phyloP scores from a whole-genome alignment of 2,329 filamentous ascomycete genomes.

The Calonectria hawksworthii region DNA sequence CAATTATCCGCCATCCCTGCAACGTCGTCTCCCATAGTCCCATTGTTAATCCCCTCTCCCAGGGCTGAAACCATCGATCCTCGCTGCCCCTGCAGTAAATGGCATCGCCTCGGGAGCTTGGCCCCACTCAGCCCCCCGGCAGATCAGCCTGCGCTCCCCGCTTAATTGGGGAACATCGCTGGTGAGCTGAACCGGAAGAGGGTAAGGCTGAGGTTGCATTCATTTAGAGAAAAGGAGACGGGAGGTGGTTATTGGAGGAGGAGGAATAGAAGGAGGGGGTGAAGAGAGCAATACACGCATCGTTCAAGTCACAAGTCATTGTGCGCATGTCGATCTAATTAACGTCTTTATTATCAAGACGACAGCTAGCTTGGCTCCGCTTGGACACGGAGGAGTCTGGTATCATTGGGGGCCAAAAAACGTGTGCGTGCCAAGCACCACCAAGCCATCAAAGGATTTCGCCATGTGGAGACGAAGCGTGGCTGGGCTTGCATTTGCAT shows the following conservation, averaged over 20 bases:
- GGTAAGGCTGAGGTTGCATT: not conserved
- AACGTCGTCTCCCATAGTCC: not conserved
- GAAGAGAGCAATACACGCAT: too few relatives aligned
- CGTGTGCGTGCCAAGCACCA: not conserved
- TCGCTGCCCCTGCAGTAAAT: not conserved
- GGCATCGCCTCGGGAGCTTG: not conserved
- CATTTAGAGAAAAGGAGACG: not conserved
- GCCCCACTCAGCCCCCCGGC: not conserved
- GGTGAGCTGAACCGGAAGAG: not conserved
- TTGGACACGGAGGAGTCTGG: not conserved
- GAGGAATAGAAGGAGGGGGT: too few relatives aligned
- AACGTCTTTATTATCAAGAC: not conserved
- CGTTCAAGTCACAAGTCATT: not conserved
- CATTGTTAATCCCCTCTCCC: not conserved
- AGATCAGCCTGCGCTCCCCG: not conserved
- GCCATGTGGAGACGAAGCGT: not conserved
- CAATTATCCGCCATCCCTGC: constrained; percentile 1
- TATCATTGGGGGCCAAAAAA: not conserved
- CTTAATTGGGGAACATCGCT: not conserved
- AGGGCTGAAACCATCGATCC: constrained; percentile 8
- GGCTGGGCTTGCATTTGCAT: not conserved
- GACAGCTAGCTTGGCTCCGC: not conserved
- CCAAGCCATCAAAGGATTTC: not conserved
- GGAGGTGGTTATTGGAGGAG: not conserved
- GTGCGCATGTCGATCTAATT: not conserved